Evolutionary conservation across 1,284 basidiomycete genomes (phyloP).

Genomic region (Ganoderma multipileum): DNA sequence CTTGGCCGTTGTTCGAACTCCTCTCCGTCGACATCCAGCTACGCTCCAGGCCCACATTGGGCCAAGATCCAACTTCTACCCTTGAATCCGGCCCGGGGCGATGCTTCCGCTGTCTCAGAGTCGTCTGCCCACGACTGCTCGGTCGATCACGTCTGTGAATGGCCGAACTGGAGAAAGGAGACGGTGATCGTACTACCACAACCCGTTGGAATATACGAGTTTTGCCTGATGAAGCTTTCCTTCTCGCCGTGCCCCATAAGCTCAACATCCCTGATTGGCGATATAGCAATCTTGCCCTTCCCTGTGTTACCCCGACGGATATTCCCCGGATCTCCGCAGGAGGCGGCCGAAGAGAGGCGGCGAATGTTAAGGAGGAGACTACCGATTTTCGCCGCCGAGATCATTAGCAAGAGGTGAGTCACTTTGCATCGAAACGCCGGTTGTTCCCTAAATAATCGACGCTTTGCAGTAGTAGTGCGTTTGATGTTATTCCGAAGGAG

Average conservation of each 20-base stretch:
- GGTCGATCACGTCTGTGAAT: neutral
- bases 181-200: neutral
- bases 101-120: too few relatives aligned
- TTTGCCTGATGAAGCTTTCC: neutral
- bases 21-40: too few relatives aligned
- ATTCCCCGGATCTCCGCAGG: too few relatives aligned
- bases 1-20: too few relatives aligned
- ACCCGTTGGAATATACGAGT: neutral
- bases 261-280: neutral
- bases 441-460: neutral
- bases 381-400: neutral
- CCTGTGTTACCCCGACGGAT: too few relatives aligned
- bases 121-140: neutral
- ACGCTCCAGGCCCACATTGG: too few relatives aligned
- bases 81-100: too few relatives aligned
- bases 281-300: neutral
- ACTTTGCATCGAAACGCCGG: neutral
- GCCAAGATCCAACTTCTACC: too few relatives aligned
- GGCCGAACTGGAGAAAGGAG: neutral
- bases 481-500: neutral
- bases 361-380: neutral
- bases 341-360: too few relatives aligned
- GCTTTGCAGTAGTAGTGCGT: neutral
- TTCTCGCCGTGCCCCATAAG: neutral
- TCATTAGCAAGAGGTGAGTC: neutral